Evolutionary conservation across 1,284 basidiomycete genomes (phyloP).

Genomic region (Cryptococcus neoformans): DNA sequence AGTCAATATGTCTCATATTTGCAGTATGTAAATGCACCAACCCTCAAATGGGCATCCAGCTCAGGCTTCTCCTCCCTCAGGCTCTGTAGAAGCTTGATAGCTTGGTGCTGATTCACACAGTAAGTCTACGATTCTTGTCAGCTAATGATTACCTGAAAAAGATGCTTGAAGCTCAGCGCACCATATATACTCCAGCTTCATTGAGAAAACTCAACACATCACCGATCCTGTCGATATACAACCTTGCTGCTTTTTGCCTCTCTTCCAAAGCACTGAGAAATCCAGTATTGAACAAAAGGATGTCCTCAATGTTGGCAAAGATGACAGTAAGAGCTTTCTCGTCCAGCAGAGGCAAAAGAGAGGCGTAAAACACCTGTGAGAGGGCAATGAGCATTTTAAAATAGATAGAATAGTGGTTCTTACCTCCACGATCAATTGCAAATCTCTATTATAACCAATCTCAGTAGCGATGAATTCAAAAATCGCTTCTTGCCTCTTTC

Average conservation of each 20-base stretch:
- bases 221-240: constrained; percentile 84
- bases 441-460: constrained; percentile 76
- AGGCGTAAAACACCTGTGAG: constrained; percentile 71
- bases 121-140: constrained; percentile 62
- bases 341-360: constrained; percentile 69
- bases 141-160: neutral
- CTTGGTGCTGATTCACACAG: constrained; percentile 82
- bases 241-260: constrained; percentile 80
- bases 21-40: constrained; percentile 33
- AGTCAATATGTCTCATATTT: neutral
- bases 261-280: constrained; percentile 85
- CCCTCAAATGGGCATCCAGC: constrained; percentile 66
- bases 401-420: constrained; percentile 8
- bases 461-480: constrained; percentile 92
- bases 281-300: constrained; percentile 79
- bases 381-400: neutral
- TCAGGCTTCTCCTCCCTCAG: constrained; percentile 65
- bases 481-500: constrained; percentile 82
- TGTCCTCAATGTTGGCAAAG: constrained; percentile 91
- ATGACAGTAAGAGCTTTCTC: constrained; percentile 75
- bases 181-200: constrained; percentile 75
- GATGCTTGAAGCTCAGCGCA: constrained; percentile 38
- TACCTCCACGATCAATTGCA: constrained; percentile 87
- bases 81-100: constrained; percentile 72
- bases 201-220: constrained; percentile 73